Conservation (phyloP, 495 filamentous ascomycete species). For the Penicillium fimorum region DNA sequence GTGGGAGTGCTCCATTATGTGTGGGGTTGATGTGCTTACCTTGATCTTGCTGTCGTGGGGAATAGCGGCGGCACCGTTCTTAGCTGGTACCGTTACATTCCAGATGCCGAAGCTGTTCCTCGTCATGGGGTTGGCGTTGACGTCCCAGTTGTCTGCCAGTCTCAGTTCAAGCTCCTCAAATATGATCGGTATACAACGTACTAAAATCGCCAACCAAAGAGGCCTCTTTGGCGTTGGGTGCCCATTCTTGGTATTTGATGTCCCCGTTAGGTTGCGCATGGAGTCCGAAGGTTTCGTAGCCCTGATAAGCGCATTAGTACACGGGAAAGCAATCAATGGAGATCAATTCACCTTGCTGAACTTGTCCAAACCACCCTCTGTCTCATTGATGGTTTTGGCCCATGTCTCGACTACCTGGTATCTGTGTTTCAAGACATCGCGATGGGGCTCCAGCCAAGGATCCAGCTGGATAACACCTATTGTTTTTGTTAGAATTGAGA, state of each 20-base stretch:
- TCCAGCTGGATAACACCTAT: slow-evolving; percentile 84
- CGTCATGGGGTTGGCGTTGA: slow-evolving; percentile 77
- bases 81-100: slow-evolving; percentile 74
- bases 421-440: slow-evolving; percentile 70
- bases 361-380: slow-evolving; percentile 86
- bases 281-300: slow-evolving; percentile 82
- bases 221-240: slow-evolving; percentile 79
- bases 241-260: slow-evolving; percentile 94
- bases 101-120: slow-evolving; percentile 85
- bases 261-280: slow-evolving; percentile 75
- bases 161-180: slow-evolving; percentile 29
- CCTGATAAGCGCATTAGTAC: slow-evolving; percentile 36
- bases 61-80: slow-evolving; percentile 72
- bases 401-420: slow-evolving; percentile 81
- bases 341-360: slow-evolving; percentile 71
- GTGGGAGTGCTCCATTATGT: neutral
- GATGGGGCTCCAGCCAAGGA: slow-evolving; percentile 85
- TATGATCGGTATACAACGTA: slow-evolving; percentile 41
- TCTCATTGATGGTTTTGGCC: slow-evolving; percentile 77
- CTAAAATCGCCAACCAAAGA: slow-evolving; percentile 96
- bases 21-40: slow-evolving; percentile 43
- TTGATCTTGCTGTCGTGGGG: slow-evolving; percentile 94
- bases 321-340: neutral
- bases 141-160: slow-evolving; percentile 80
- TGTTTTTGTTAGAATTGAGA: neutral